Evolutionary conservation across 768 basidiomycete genomes (phyloP), one percentile per base, ranked within the genome.

Genomic region (Gloeopeniophorella convolvens): DNA sequence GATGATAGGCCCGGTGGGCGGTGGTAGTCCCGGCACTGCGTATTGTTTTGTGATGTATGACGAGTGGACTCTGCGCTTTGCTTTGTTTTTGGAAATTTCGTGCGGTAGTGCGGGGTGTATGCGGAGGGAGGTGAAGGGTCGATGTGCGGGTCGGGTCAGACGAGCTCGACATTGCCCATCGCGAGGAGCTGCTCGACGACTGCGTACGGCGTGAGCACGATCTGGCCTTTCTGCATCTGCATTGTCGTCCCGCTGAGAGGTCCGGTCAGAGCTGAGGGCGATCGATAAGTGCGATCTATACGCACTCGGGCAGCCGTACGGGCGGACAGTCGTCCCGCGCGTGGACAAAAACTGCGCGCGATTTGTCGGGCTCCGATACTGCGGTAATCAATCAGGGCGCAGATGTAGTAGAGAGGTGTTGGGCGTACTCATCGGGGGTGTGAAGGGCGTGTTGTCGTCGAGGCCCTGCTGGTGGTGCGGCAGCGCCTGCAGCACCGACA

Each of bases 341-440:
- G 62, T 83, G 86, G 2, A 87, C 82, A 61, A 95, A 89, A 0
- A 96, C 89, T 0, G 89, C 82, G 0, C 75, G 73, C 3, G 78
- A 72, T 62, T 78, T 82, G 59, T 93, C 85, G 9, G 93, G 92
- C 60, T 80, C 73, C 0, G 83, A 73, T 12, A 92, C 93, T 96
- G 63, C 20, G 6, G 6, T 12, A 13, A 15, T 34, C 23, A 16
- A 36, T 26, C 26, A 24, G 5, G 48, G 42, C 3, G 41, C 12
- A 53, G 57, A 44, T 21, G n/a, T 16, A 31, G 51, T 50, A 50
- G 15, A 56, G 8, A 20, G 24, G 12, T 41, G 33, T 44, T n/a
- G 26, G 18, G 70, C 80, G 45, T 65, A 83, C 78, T 76, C 88
- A 84, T 94, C n/a, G 75, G 77, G 40, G 79, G 86, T 57, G 83